A percentile compares a stretch with the other conserved stretches of the same genome.
These are phyloP conservation scores for Diaporthe citri DNA, from an alignment of 2,329 filamentous ascomycete genomes.

Conservation along the genomic window DNA sequence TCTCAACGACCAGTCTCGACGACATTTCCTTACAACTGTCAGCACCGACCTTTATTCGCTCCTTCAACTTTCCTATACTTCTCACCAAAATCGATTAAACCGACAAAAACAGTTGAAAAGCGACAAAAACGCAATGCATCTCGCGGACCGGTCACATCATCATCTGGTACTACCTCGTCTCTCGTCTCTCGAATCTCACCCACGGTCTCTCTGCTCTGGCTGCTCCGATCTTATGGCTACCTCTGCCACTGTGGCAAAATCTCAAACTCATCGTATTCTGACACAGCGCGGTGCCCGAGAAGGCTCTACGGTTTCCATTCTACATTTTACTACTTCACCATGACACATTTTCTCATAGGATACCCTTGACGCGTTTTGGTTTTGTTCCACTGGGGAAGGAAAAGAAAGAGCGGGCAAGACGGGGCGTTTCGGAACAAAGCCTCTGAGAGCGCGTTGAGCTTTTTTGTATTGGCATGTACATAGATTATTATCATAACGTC, in stretches of 20 bases:
- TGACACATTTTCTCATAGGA: constrained; percentile 36
- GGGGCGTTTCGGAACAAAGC: constrained; percentile 35
- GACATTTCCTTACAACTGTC: constrained; percentile 39
- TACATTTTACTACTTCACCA: constrained; percentile 22
- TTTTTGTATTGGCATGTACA: constrained; percentile 36
- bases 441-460: constrained; percentile 33
- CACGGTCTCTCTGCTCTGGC: background rate
- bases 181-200: background rate
- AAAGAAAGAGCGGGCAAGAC: constrained; percentile 14
- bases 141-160: constrained; percentile 33
- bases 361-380: constrained; percentile 41
- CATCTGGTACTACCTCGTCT: constrained; percentile 10
- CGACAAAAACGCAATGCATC: constrained; percentile 29
- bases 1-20: constrained; percentile 35
- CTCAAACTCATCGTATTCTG: background rate
- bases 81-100: constrained; percentile 28
- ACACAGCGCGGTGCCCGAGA: constrained; percentile 9
- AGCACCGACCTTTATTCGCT: constrained; percentile 49
- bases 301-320: constrained; percentile 7
- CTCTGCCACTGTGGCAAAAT: background rate
- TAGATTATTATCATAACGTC: constrained; percentile 25
- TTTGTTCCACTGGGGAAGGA: constrained; percentile 35
- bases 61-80: constrained; percentile 43
- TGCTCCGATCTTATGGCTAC: constrained; percentile 12
- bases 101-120: constrained; percentile 38